These are phyloP conservation scores for Nepenthes alata DNA, from an alignment of 179 eudicot species.

Conservation along the genomic window DNA sequence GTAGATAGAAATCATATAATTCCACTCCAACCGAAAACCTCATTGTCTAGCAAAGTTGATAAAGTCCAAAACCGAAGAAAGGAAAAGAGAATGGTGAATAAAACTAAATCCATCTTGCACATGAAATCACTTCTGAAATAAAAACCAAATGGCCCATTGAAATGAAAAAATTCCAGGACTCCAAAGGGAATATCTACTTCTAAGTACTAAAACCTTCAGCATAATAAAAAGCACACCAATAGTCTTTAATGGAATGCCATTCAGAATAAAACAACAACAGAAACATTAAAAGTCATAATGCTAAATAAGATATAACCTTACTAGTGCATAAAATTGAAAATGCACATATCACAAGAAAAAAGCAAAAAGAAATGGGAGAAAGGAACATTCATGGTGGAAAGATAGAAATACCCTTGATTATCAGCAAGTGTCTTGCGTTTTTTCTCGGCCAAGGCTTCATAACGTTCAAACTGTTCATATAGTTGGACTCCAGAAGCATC, in stretches of 20 bases:
- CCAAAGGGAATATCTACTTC: not conserved
- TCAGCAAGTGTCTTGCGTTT: constrained; percentile 36
- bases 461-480: constrained; percentile 50
- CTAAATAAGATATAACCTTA: too few species aligned
- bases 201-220: too few species aligned
- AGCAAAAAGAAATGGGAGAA: not conserved
- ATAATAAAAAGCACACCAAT: too few species aligned
- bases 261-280: too few species aligned
- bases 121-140: too few species aligned
- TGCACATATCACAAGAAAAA: not conserved
- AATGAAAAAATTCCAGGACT: not conserved
- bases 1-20: not conserved
- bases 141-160: too few species aligned
- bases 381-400: not conserved
- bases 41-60: not conserved
- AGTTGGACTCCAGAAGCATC: constrained; percentile 32
- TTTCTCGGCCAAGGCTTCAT: constrained; percentile 52
- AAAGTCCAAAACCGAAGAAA: too few species aligned
- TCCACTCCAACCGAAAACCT: not conserved
- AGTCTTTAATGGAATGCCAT: too few species aligned
- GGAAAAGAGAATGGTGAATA: too few species aligned
- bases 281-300: too few species aligned
- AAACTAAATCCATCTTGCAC: too few species aligned
- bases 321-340: not conserved
- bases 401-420: constrained; percentile 20